Conservation (phyloP, 23 red algal species). For the Gracilaria vermiculophylla region DNA sequence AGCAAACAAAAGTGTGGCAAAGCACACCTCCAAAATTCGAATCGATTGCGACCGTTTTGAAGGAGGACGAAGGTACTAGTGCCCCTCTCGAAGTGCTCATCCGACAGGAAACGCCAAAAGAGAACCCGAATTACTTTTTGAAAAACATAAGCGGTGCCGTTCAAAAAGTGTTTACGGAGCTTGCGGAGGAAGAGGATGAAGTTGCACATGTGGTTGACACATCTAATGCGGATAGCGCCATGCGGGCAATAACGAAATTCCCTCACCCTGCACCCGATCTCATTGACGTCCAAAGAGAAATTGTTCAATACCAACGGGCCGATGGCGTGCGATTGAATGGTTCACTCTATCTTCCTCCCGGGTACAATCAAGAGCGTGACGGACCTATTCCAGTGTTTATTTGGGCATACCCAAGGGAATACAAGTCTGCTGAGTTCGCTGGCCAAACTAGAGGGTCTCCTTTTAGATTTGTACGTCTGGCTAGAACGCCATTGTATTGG, state of each 20-base stretch:
- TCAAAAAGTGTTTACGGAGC: conserved; percentile 23
- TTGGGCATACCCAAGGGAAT: conserved; percentile 98
- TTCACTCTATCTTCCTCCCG: conserved; percentile 83
- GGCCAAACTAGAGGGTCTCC: conserved; percentile 89
- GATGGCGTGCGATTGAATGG: conserved; percentile 87
- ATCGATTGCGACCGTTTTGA: conserved; percentile 59
- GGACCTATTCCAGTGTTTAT: conserved; percentile 81
- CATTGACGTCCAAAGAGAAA: conserved; percentile 54
- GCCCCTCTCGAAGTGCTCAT: conserved; percentile 64
- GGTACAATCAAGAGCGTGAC: conserved; percentile 66
- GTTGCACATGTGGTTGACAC: conserved; percentile 26
- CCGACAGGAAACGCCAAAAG: conserved; percentile 50
- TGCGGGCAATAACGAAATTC: conserved; percentile 76
- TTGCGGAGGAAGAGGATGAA: conserved; percentile 15
- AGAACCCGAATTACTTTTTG: conserved; percentile 78
- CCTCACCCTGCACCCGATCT: conserved; percentile 88
- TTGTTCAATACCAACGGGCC: conserved; percentile 69
- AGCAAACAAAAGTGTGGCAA: conserved; percentile 78
- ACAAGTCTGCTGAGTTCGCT: conserved; percentile 70
- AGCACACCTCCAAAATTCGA: conserved; percentile 79
- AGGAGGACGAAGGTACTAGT: conserved; percentile 54
- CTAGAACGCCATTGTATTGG: conserved; percentile 93
- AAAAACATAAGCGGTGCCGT: conserved; percentile 31
- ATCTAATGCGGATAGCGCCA: conserved; percentile 5
- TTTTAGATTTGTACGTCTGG: conserved; percentile 80